These are phyloP conservation scores for Pichia sp. DNA, from an alignment of 1,139 yeast genomes.

Conservation along the genomic window DNA sequence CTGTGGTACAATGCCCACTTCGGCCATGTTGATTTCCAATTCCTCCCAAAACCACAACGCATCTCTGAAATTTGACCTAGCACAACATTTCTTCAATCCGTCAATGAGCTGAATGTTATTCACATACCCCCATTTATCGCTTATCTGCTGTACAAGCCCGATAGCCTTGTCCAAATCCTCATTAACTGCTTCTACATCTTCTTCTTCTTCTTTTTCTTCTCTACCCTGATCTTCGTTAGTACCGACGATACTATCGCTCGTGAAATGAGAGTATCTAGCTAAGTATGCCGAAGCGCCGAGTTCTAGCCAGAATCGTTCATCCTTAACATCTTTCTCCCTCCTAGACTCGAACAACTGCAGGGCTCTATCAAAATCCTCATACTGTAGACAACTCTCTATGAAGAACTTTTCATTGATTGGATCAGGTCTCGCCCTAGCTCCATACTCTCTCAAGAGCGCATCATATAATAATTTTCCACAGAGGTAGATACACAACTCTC, in stretches of 20 bases:
- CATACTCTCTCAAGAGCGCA: conserved; percentile 9
- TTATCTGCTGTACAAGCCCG: conserved; percentile 16
- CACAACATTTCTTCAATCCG: conserved; percentile 17
- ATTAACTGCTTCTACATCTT: not conserved
- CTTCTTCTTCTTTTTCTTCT: not conserved
- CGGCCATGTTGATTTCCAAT: conserved; percentile 19
- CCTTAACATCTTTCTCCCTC: conserved; percentile 23
- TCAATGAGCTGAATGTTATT: conserved; percentile 19
- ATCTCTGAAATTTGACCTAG: conserved; percentile 11
- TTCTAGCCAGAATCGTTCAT: conserved; percentile 28
- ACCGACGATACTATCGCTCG: not conserved
- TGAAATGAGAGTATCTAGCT: conserved; percentile 4
- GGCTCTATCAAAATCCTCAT: conserved; percentile 18
- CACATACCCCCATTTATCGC: conserved; percentile 18
- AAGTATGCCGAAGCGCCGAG: conserved; percentile 23
- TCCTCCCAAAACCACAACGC: conserved; percentile 24
- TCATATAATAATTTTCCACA: conserved; percentile 26
- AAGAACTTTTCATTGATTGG: conserved; percentile 28
- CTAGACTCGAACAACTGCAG: conserved; percentile 22
- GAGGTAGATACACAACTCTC: conserved; percentile 23
- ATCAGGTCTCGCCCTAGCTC: conserved; percentile 26
- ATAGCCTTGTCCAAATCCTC: conserved; percentile 18
- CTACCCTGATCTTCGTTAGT: not conserved
- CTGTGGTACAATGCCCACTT: conserved; percentile 18
- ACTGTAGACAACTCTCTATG: conserved; percentile 23